Base-by-base conservation (phyloP, 2,329 filamentous ascomycete genomes). In the Alternaria atra region DNA sequence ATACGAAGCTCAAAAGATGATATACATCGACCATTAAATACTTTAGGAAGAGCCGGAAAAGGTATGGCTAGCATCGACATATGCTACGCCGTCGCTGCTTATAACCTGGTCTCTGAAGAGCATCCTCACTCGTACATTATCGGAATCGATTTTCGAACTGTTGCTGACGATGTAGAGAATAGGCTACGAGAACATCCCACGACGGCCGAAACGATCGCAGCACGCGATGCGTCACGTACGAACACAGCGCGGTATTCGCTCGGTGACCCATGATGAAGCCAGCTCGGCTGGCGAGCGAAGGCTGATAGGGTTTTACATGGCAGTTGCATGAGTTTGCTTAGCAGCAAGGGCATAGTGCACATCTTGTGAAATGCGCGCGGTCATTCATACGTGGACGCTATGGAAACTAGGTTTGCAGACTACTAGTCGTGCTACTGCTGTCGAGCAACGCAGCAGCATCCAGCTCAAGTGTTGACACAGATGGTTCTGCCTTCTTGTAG, bases 31-130 rank as follows among this genome's bases (percentile, higher is more conserved):
- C 74, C 75, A 75, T 75, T 66, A 73, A 65, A 68, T 71, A 70
- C 67, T 76, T 75, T 82, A 84, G 82, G 82, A 84, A 84, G 82
- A 84, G 82, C 82, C 82, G 82, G 79, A 84, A 82, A 81, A 84
- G 81, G 80, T 78, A 82, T 79, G 79, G 79, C 79, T 77, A 77
- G 80, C 77, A 82, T 82, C 80, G 80, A 79, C 80, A 82, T 74
- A 82, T 82, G 76, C 76, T 78, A 73, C 75, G 79, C 77, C 72
- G 80, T 82, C 81, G 81, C 77, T 83, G 81, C 81, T 83, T 83
- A 83, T 78, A 81, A 77, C 67, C 73, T 74, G 80, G 80, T 80
- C 72, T 77, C 79, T 80, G 79, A 81, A 66, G 72, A 79, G 72
- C 70, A 40, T 42, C 17, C 37, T 40, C 60, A 37, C 25, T 52